These are phyloP conservation scores for Ilyonectria sp. DNA, from an alignment of 2,329 filamentous ascomycete genomes.

Conservation along the genomic window DNA sequence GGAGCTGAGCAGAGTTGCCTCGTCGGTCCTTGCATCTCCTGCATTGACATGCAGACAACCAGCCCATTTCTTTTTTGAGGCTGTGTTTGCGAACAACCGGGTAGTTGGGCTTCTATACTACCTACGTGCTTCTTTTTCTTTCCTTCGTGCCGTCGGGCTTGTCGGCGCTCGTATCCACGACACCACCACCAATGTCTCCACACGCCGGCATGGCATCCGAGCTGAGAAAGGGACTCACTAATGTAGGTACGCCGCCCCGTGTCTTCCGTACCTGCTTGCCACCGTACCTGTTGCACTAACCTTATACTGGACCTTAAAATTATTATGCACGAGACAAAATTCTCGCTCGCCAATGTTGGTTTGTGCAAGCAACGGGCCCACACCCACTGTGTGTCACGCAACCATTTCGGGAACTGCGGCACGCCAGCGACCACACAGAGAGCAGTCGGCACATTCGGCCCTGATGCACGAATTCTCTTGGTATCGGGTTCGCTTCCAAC, in stretches of 20 bases:
- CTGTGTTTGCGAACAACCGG: neutral
- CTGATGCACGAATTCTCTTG: neutral
- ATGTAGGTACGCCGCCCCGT: constrained; percentile 36
- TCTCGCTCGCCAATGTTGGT: neutral
- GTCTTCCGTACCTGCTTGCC: constrained; percentile 25
- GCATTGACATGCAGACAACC: constrained; percentile 9
- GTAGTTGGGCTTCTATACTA: constrained; percentile 2
- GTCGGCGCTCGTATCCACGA: constrained; percentile 42
- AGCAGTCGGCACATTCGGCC: neutral
- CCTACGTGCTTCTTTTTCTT: neutral
- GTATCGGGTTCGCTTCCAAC: neutral
- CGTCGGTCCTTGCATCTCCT: constrained; percentile 9
- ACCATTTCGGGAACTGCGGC: constrained; percentile 30
- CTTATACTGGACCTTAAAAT: constrained; percentile 12
- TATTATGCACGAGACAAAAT: constrained; percentile 3
- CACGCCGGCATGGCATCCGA: constrained; percentile 36
- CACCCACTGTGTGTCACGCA: constrained; percentile 5
- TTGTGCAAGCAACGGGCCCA: constrained; percentile 12
- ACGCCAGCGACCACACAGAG: constrained; percentile 6
- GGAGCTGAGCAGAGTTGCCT: constrained; percentile 4
- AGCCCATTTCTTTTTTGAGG: constrained; percentile 23
- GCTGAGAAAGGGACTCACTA: constrained; percentile 36
- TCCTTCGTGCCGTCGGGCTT: constrained; percentile 24
- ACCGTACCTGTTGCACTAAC: constrained; percentile 5
- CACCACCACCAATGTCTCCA: constrained; percentile 20